These are phyloP conservation scores for Neolentinus lepideus DNA, from an alignment of 1,284 basidiomycete genomes.

Conservation along the genomic window DNA sequence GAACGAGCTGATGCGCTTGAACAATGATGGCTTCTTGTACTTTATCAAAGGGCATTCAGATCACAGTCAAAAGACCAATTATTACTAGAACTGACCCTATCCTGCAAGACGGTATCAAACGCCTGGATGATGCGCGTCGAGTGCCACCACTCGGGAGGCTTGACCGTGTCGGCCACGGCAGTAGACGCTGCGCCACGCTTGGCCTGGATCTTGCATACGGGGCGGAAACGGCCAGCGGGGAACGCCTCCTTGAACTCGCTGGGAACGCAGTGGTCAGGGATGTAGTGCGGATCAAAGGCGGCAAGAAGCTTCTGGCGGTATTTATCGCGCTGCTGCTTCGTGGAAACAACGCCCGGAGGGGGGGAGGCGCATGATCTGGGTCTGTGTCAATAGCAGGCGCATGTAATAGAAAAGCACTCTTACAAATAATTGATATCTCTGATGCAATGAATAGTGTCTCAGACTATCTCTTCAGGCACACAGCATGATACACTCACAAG, in stretches of 20 bases:
- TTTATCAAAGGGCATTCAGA: slow-evolving; percentile 21
- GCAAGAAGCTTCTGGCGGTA: slow-evolving; percentile 70
- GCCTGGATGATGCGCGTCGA: slow-evolving; percentile 83
- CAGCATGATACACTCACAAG: slow-evolving; percentile 44
- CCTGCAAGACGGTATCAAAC: slow-evolving; percentile 82
- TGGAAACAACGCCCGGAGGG: slow-evolving; percentile 74
- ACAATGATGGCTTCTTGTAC: slow-evolving; percentile 84
- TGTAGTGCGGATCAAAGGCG: slow-evolving; percentile 80
- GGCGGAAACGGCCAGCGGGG: slow-evolving; percentile 82
- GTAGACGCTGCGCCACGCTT: slow-evolving; percentile 75
- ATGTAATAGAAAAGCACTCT: slow-evolving; percentile 11
- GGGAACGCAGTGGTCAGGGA: slow-evolving; percentile 76
- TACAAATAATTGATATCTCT: slow-evolving; percentile 89
- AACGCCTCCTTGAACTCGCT: slow-evolving; percentile 95
- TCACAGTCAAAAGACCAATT: slow-evolving; percentile 11
- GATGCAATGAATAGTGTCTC: neutral
- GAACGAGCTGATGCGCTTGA: slow-evolving; percentile 81
- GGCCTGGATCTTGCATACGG: slow-evolving; percentile 78
- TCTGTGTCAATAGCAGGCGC: slow-evolving; percentile 12
- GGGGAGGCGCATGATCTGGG: slow-evolving; percentile 67
- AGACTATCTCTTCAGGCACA: slow-evolving; percentile 3
- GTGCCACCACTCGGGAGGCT: slow-evolving; percentile 90
- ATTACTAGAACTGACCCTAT: slow-evolving; percentile 50
- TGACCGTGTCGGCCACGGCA: slow-evolving; percentile 79
- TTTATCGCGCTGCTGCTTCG: slow-evolving; percentile 79